Evolutionary conservation across 2,329 filamentous ascomycete genomes (phyloP), one percentile per base, ranked within the genome.

Genomic region (Colletotrichum liaoningense): DNA sequence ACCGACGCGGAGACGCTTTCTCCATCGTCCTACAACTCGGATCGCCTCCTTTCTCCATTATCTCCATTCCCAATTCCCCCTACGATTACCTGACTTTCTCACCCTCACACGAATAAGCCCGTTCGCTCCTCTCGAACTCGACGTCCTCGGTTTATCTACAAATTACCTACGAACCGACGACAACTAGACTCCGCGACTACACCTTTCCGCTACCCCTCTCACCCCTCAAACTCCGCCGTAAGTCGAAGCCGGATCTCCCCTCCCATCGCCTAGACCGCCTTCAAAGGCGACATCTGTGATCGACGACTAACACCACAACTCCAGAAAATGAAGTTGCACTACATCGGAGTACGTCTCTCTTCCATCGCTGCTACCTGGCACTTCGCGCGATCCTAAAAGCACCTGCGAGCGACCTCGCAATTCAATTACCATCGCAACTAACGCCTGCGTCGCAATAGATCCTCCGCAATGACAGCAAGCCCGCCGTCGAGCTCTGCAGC

Each of bases 291-390:
- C 54, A 52, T 30, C 57, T 49, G 54, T 46, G 59, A 33, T 42
- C 22, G 58, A 26, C 52, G 38, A 62, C 71, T 73, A 49, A 73
- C 67, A 26, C 24, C 30, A 8, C 14, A 30, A 62, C 12, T 57
- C n/a, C 49, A 71, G 67, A 92, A 79, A 81, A 96, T 96, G 94
- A 96, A 95, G 91, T 86, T 97, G 83, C 89, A 93, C 84, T 97
- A 97, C 85, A 94, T 97, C 81, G 94, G 94, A 79, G 94, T 97
- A 92, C 76, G 92, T 75, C 73, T 63, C 75, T 77, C 79, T 77
- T 77, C 72, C 72, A 79, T 77, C 77, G 76, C 71, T 75, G 75
- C 77, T 67, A 4, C 22, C 30, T 46, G 12, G 2, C 22, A 5
- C 4, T 9, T 63, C 24, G 35, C 9, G 26, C 16, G n/a, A 19